These are phyloP conservation scores for Avena eriantha DNA, from an alignment of 176 grass and related monocot genomes.

Conservation along the genomic window DNA sequence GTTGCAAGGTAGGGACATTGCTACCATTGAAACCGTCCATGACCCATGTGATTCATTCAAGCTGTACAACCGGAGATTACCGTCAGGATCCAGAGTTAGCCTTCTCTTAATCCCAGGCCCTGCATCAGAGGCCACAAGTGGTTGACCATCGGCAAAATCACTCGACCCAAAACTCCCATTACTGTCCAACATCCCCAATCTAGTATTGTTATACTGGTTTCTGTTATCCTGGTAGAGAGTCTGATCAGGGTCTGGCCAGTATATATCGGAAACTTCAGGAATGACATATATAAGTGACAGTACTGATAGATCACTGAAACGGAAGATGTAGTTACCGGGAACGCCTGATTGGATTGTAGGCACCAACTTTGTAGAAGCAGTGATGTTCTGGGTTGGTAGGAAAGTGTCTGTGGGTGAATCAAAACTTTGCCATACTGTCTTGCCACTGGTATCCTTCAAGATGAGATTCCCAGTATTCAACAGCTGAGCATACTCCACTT, in stretches of 20 bases:
- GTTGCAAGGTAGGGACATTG: conserved; percentile 52
- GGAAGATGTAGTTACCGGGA: conserved; percentile 49
- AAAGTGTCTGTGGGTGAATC: conserved; percentile 63
- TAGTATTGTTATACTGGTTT: conserved; percentile 49
- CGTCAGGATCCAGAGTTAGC: conserved; percentile 56
- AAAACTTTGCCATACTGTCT: conserved; percentile 59
- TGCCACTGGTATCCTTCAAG: conserved; percentile 31
- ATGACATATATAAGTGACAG: conserved; percentile 38
- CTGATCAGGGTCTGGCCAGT: conserved; percentile 51
- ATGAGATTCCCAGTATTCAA: conserved; percentile 54
- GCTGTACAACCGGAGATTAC: conserved; percentile 61
- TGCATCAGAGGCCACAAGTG: conserved; percentile 47
- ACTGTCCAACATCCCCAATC: conserved; percentile 17
- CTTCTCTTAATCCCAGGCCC: conserved; percentile 42
- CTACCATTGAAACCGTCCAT: conserved; percentile 57
- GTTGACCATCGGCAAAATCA: conserved; percentile 33
- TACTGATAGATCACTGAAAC: conserved; percentile 37
- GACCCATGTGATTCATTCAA: conserved; percentile 40
- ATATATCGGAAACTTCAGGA: conserved; percentile 48
- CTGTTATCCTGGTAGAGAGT: conserved; percentile 13
- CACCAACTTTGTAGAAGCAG: conserved; percentile 37
- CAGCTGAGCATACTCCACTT: conserved; percentile 34
- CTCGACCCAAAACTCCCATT: conserved; percentile 36
- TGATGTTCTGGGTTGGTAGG: conserved; percentile 56
- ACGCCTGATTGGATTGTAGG: conserved; percentile 28